Conservation (phyloP, 495 filamentous ascomycete genomes). For the Lentithecium fluviatile region DNA sequence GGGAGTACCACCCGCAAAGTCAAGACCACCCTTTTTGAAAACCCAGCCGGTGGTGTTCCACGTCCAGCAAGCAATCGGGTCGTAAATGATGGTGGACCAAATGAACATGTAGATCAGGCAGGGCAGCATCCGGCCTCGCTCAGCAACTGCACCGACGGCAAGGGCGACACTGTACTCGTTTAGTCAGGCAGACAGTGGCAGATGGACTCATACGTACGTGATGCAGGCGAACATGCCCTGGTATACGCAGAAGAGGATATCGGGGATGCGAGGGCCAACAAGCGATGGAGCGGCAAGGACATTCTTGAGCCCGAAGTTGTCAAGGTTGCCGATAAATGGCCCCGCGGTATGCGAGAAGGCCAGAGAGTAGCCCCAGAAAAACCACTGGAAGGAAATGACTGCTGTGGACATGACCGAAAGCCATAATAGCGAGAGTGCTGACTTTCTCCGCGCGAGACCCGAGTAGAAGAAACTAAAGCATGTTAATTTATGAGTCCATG, state of each 20-base stretch:
- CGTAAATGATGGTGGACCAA: constrained; percentile 93
- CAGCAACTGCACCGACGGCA: constrained; percentile 87
- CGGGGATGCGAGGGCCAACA: constrained; percentile 76
- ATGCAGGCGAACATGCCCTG: constrained; percentile 98
- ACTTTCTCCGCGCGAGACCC: constrained; percentile 94
- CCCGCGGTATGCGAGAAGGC: constrained; percentile 86
- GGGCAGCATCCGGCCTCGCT: constrained; percentile 91
- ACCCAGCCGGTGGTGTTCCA: constrained; percentile 92
- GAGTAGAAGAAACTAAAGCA: constrained; percentile 86
- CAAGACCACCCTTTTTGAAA: constrained; percentile 77
- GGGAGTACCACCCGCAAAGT: constrained; percentile 95
- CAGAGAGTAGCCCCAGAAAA: constrained; percentile 98
- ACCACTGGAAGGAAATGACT: constrained; percentile 94
- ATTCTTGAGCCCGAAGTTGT: constrained; percentile 82
- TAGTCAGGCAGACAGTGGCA: not conserved
- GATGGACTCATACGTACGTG: constrained; percentile 60
- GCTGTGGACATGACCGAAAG: constrained; percentile 94
- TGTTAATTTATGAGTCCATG: constrained; percentile 43
- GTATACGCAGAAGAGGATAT: constrained; percentile 88
- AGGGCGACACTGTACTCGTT: constrained; percentile 66
- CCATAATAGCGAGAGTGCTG: constrained; percentile 91
- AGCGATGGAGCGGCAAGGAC: constrained; percentile 80
- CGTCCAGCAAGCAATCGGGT: constrained; percentile 96
- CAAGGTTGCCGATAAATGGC: constrained; percentile 77
- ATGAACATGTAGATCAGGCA: constrained; percentile 95